Base-by-base conservation (phyloP, 1,284 basidiomycete species). In the Ustilago cynodontis region DNA sequence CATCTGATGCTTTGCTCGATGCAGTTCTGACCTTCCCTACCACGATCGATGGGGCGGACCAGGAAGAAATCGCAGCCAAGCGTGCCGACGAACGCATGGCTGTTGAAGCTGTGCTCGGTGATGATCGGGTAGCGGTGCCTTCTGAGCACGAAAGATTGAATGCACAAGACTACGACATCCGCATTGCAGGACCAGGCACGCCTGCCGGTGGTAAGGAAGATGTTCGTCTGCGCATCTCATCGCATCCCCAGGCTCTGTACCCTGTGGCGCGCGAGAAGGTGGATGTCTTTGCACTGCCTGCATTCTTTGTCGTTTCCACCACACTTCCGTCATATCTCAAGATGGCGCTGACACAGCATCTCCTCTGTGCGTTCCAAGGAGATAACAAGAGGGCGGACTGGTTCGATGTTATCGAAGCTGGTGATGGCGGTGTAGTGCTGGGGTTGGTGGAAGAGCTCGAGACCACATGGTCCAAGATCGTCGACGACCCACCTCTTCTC, bases 311-410 rank as follows among this genome's bases (percentile, higher is more conserved):
- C 64, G 89, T 91, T 0, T 94, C 94, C 1, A 83, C 87, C 0
- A 90, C 90, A 0, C 88, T 93, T 7, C 90, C 95, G 0, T 89
- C 94, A 0, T 98, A 97, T 85, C 88, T 97, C 71, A 91, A 93
- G 35, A 90, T 98, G 0, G 91, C 96, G 79, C 89, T 97, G 18
- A 89, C 94, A n/a, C 89, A 90, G 2, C 88, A 88, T 43, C 87
- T 86, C 29, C 58, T 79, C 20, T 60, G 73, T 43, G 63, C 64
- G 37, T 79, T 66, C 50, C 59, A 52, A 52, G 72, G 72, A 24
- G 73, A 71, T 51, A 56, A 75, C 57, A 85, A 86, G 56, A 75
- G 86, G 16, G 88, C 88, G 2, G 89, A 90, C 57, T 87, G 89
- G 72, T 81, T 80, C 24, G 88, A 88, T 7, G 89, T 93, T 28